phyloP scores from a whole-genome alignment of 2,329 filamentous ascomycete species.

The Fusarium pseudocircinatum region DNA sequence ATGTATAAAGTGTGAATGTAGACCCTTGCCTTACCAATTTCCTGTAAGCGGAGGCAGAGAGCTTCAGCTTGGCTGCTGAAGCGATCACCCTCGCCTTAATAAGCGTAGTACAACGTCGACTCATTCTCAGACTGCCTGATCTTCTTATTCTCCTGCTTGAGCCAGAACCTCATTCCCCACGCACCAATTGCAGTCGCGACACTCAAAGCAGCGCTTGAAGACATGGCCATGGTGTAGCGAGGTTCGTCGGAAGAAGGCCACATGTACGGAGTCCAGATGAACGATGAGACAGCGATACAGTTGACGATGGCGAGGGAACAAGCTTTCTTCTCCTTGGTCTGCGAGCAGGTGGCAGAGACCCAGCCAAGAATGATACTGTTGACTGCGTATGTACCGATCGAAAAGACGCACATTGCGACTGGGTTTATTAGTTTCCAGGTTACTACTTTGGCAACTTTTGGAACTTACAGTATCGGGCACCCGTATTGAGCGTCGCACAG shows the following conservation, averaged over 20 bases:
- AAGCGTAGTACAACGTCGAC: slow-evolving; percentile 43
- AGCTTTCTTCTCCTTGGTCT: slow-evolving; percentile 57
- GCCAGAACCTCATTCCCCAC: slow-evolving; percentile 49
- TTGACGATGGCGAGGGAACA: slow-evolving; percentile 35
- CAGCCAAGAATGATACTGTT: slow-evolving; percentile 58
- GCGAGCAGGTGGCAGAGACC: slow-evolving; percentile 52
- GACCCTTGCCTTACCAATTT: no score
- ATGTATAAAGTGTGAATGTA: no score
- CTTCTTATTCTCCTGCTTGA: slow-evolving; percentile 50
- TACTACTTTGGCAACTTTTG: accelerated
- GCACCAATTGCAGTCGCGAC: slow-evolving; percentile 49
- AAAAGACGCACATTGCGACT: slow-evolving; percentile 50
- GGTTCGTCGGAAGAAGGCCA: slow-evolving; percentile 24
- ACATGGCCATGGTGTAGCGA: slow-evolving; percentile 32
- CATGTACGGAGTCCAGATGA: slow-evolving; percentile 27
- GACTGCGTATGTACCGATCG: slow-evolving; percentile 51
- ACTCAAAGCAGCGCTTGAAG: slow-evolving; percentile 35
- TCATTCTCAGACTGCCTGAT: slow-evolving; percentile 38
- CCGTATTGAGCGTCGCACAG: slow-evolving; percentile 39
- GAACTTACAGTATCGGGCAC: slow-evolving; percentile 27
- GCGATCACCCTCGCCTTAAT: no score
- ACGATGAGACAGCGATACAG: slow-evolving; percentile 22
- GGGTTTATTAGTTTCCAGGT: accelerated
- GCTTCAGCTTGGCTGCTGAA: no score
- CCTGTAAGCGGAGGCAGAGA: no score